Base-by-base conservation (phyloP, 2,329 filamentous ascomycete species). In the Aureobasidium pullulans region DNA sequence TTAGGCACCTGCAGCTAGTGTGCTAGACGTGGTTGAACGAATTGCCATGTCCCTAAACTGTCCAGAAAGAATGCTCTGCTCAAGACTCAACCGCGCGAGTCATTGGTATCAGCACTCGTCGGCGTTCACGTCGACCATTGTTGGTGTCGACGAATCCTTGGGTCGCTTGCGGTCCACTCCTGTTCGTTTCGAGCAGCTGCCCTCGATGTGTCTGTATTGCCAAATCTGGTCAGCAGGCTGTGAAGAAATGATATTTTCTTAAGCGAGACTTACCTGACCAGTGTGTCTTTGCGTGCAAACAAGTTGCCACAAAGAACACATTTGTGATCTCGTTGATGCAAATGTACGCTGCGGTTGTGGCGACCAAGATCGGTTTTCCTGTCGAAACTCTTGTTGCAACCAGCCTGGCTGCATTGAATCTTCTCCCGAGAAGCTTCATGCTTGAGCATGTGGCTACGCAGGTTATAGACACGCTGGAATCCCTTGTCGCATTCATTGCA, bases 381-480 rank as follows among this genome's bases (percentile, higher is more conserved):
- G 16, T 90, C 88, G 72, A 96, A 96, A 54, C 83, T 83, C 74
- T 87, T 90, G 64, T 75, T 79, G 73, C 91, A 96, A 56, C 80
- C 81, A 2, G 79, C 72, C 32, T 84, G 75, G 1, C 76, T 76
- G 72, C 91, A 96, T 1, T 80, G 67, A 90, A 87, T 0, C 86
- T 84, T 66, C 88, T 89, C 66, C 84, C 83, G 60, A 87, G 81
- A 61, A 83, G 81, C 13, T 89, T 94, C 85, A 69, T 96, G 91
- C 1, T 86, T 92, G 68, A 92, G 87, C 80, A 92, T 81, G 71
- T 96, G 91, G 32, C 90, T 88, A 68, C 89, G 91, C 75, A 86
- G 90, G 73, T 96, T 96, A 76, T 93, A 95, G 67, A 84, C 87
- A 62, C 91, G 80, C 64, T 89, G 89, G 70, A 96, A 96, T 15